Base-by-base conservation (phyloP, 108 stramenopile genomes). In the Pseudonitzschia multistriata region DNA sequence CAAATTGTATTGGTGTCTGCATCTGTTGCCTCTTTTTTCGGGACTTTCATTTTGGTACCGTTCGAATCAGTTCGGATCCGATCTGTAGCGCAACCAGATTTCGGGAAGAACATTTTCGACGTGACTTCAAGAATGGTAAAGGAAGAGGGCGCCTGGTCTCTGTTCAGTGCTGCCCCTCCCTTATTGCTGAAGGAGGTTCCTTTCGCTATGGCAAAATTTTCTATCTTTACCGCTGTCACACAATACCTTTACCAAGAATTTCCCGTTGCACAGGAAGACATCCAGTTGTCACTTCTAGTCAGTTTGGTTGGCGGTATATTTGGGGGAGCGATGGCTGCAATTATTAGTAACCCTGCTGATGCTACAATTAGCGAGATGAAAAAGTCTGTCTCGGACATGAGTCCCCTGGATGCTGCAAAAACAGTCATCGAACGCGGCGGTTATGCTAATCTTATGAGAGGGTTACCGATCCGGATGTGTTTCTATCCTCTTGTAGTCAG, bases 1-100 rank as follows among this genome's bases (percentile, higher is more conserved):
- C 83, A 81, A 60, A 83, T 87, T 56, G 76, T 83, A 55, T 36
- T 83, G 24, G 40, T 66, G 36, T 49, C 78, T n/a, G 50, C 82
- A 5, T 70, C 70, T 10, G 59, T 81, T 14, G 48, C 82, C 21
- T 83, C 83, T 0, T 77, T 84, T 50, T 49, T 85, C 15, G 82
- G 85, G 39, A 79, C 74, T 31, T 86, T 91, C 70, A 36, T 86
- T 4, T 25, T 91, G 15, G 74, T 81, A 11, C 90, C 90, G 0
- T 91, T 86, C 60, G 90, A 91, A 62, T 79, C 87, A 0, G 73
- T 91, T 5, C 74, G 90, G 8, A 88, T 91, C 14, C 76, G 90
- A 69, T 80, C 71, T 0, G 90, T 91, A 3, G 67, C 84, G 25
- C 84, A 90, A 49, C 83, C 86, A 22, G 84, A 78, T 62, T 90